Base-by-base conservation (phyloP, 2,329 filamentous ascomycete species). In the Diaporthe citri region DNA sequence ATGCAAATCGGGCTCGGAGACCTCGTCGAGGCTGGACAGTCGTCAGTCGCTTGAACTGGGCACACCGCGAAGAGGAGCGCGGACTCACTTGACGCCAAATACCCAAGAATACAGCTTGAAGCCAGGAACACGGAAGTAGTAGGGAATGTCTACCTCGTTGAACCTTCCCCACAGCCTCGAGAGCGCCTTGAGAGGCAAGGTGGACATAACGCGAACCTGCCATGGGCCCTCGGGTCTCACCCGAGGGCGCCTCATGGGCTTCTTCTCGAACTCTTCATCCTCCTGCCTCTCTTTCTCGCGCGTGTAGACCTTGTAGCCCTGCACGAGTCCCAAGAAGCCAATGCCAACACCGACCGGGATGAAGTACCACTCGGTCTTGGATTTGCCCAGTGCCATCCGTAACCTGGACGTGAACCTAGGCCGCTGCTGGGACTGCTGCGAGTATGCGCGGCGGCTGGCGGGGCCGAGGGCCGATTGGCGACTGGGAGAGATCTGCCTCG, bases 171-270 rank as follows among this genome's bases (percentile, higher is more conserved):
- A 98, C 77, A 97, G 82, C 62, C 96, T 91, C 46, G 95, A 98
- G 59, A 98, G 89, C 48, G 95, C 95, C 86, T 98, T 98, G 77
- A 98, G 88, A 46, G 96, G 96, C 76, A 98, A 87, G 2, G 95
- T 97, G 10, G 95, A 97, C 94, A 98, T 97, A 82, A 98, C 90
- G 82, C 96, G 94, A 70, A 98, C 94, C 81, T 96, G 94, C 94
- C 96, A 98, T 83, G 96, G 95, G 36, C 96, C 96, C 74, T 94
- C 94, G 2, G 94, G 95, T 51, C 94, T 90, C 80, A 97, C 91
- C 75, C 92, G 89, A 64, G 86, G 86, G 78, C 86, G 90, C 84
- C 81, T 88, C 86, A 83, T 90, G 78, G 88, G 88, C 57, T 80
- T 81, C 41, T 84, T 80, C 28, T 86, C 83, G 46, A 82, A 83